These are phyloP conservation scores for Amaranthus palmeri DNA, from an alignment of 148 eudicot genomes.

Conservation along the genomic window DNA sequence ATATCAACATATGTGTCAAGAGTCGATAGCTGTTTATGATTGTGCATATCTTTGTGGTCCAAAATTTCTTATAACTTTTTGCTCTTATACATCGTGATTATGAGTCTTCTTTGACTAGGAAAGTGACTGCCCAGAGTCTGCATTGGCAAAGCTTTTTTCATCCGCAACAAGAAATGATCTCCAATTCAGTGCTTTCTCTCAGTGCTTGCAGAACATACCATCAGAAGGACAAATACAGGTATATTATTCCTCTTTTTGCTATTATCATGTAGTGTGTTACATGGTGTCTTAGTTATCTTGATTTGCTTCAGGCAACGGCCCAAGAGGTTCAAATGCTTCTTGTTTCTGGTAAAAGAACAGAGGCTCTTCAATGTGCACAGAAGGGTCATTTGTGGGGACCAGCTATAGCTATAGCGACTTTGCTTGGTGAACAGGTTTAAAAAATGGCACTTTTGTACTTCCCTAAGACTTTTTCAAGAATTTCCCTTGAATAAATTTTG, in stretches of 20 bases:
- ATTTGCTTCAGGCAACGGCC: slow-evolving; percentile 58
- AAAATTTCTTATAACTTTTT: background rate
- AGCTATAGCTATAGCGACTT: slow-evolving; percentile 81
- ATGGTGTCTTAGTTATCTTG: slow-evolving; percentile 2
- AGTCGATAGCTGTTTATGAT: background rate
- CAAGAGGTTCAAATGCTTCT: slow-evolving; percentile 76
- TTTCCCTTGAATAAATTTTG: background rate
- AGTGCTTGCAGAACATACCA: slow-evolving; percentile 73
- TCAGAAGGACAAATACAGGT: slow-evolving; percentile 69
- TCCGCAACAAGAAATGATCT: slow-evolving; percentile 42
- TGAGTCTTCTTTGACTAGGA: slow-evolving; percentile 41
- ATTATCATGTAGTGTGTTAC: slow-evolving; percentile 2
- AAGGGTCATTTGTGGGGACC: slow-evolving; percentile 85
- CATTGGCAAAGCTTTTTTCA: slow-evolving; percentile 72
- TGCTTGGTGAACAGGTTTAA: slow-evolving; percentile 78
- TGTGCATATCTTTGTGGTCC: background rate
- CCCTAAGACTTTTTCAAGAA: background rate
- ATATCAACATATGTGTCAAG: background rate
- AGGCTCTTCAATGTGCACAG: slow-evolving; percentile 76
- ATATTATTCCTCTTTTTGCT: slow-evolving; percentile 15
- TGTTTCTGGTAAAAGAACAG: slow-evolving; percentile 79
- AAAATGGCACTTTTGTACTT: background rate
- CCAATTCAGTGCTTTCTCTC: slow-evolving; percentile 35
- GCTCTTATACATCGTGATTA: background rate
- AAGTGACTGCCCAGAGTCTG: slow-evolving; percentile 65